These are phyloP conservation scores for Neonectria hederae DNA, from an alignment of 2,329 filamentous ascomycete genomes.

Conservation along the genomic window DNA sequence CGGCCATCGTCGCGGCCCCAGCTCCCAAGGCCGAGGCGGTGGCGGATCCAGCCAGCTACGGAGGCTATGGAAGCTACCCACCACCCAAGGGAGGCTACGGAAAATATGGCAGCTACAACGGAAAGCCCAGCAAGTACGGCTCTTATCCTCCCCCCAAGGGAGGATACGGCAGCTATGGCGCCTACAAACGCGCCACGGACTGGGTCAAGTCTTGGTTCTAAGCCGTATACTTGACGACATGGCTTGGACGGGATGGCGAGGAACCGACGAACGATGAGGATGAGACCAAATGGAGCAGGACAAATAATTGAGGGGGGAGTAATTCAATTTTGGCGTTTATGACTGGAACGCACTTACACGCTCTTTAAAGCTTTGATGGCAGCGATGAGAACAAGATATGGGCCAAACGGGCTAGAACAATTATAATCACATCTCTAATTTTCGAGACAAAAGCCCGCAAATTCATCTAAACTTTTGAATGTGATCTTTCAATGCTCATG, in stretches of 20 bases:
- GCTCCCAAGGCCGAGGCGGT: slow-evolving; percentile 34
- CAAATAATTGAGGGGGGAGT: not conserved
- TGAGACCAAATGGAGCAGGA: no score
- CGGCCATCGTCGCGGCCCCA: slow-evolving; percentile 40
- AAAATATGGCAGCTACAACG: slow-evolving; percentile 3
- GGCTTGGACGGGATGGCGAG: not conserved
- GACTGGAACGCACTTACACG: not conserved
- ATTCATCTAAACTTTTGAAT: not conserved
- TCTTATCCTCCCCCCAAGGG: slow-evolving; percentile 4
- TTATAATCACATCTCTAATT: not conserved
- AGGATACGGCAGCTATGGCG: slow-evolving; percentile 15
- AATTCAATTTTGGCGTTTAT: not conserved
- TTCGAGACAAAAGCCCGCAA: not conserved
- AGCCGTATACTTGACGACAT: not conserved
- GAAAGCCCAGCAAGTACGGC: slow-evolving; percentile 5
- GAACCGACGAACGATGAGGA: not conserved
- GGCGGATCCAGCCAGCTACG: slow-evolving; percentile 19
- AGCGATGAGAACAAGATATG: not conserved
- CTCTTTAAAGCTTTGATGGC: not conserved
- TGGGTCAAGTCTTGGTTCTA: slow-evolving; percentile 4
- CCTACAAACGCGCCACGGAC: slow-evolving; percentile 8
- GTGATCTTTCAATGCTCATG: not conserved
- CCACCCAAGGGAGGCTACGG: slow-evolving; percentile 18
- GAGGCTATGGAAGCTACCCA: slow-evolving; percentile 14
- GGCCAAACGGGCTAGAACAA: not conserved